Conservation (phyloP, 1,284 basidiomycete genomes). For the Irpex rosettiformis region DNA sequence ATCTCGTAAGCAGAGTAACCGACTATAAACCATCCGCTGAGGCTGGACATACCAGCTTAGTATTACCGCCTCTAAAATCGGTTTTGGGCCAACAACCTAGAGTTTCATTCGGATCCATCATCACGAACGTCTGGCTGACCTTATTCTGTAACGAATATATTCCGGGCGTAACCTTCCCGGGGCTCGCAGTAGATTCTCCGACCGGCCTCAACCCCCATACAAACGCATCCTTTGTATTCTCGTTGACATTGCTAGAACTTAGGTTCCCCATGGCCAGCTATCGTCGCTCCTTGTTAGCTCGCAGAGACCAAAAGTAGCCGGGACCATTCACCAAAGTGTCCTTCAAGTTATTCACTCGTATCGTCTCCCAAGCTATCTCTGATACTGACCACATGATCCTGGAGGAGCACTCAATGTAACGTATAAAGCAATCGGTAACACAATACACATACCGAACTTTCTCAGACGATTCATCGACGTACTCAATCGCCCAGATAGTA, state of each 20-base stretch:
- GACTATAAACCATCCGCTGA: background rate
- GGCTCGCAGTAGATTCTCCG: background rate
- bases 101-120: constrained; percentile 2
- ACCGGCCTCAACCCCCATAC: constrained; percentile 3
- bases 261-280: background rate
- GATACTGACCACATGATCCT: constrained; percentile 7
- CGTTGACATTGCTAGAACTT: background rate
- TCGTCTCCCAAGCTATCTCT: background rate
- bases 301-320: too few relatives aligned
- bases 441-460: background rate
- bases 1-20: background rate
- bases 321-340: too few relatives aligned
- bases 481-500: constrained; percentile 4
- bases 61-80: constrained; percentile 2
- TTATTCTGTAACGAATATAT: constrained; percentile 12
- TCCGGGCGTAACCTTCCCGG: constrained; percentile 2
- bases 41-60: background rate
- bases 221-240: background rate
- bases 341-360: background rate
- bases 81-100: constrained; percentile 6
- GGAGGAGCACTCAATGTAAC: too few relatives aligned
- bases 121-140: constrained; percentile 6
- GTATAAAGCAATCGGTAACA: too few relatives aligned
- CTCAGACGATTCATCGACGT: background rate
- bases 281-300: background rate